A percentile compares a stretch with the other conserved stretches of the same genome.
Conservation (phyloP, 257 asterid genomes). For the Lantana camara region DNA sequence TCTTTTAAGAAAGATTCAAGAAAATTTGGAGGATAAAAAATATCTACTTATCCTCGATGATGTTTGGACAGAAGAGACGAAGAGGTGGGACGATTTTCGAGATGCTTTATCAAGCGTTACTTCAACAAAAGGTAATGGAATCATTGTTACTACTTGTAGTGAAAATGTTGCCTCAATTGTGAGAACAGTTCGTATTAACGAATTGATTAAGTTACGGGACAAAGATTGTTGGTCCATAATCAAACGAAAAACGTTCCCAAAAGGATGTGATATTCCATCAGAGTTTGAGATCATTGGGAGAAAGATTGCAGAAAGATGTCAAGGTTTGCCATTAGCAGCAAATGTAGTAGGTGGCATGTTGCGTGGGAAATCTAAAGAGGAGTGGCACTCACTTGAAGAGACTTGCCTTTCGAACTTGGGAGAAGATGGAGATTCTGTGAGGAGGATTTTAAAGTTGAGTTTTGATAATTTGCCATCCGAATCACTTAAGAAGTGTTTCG, state of each 20-base stretch:
- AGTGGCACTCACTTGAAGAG: neutral
- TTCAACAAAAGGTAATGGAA: neutral
- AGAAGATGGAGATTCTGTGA: too few species aligned
- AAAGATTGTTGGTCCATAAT: too few species aligned
- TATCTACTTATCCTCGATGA: neutral
- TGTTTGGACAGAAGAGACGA: neutral
- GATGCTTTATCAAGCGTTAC: neutral
- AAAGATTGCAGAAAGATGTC: neutral
- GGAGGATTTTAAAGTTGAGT: neutral
- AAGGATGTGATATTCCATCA: neutral
- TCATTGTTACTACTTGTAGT: too few species aligned
- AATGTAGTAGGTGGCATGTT: neutral
- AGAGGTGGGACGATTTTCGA: neutral
- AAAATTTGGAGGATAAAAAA: neutral
- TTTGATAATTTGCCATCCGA: neutral
- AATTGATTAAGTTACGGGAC: neutral
- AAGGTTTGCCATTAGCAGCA: neutral
- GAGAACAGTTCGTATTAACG: neutral
- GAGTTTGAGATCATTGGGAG: neutral
- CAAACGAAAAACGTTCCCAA: neutral
- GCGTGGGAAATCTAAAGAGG: too few species aligned
- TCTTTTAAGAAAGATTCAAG: neutral
- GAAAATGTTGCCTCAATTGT: neutral
- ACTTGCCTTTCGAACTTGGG: neutral
- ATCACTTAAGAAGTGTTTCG: neutral